phyloP scores from a whole-genome alignment of 441 rosid species.

The Dalechampia spathulata region DNA sequence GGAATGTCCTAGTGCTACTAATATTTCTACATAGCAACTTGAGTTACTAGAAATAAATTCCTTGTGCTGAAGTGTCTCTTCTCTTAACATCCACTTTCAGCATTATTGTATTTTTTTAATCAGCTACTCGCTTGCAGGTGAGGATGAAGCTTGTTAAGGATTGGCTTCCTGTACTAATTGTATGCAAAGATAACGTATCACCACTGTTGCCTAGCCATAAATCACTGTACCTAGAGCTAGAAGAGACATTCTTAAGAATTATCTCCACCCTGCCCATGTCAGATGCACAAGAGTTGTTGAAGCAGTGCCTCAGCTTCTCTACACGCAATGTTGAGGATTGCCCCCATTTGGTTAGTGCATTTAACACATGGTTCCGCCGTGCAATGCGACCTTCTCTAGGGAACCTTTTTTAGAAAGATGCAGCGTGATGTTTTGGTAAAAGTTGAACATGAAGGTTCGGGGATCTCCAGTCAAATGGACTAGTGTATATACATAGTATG shows the following conservation, averaged over 20 bases:
- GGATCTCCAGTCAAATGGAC: not conserved
- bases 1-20: no score
- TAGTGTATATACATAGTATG: slow-evolving; percentile 7
- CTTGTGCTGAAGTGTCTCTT: not conserved
- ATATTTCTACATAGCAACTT: no score
- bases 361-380: slow-evolving; percentile 68
- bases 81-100: not conserved
- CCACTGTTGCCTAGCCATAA: slow-evolving; percentile 41
- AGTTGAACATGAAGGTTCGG: not conserved
- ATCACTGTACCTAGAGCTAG: slow-evolving; percentile 47
- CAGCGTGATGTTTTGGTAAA: not conserved
- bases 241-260: slow-evolving; percentile 57
- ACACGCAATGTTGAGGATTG: slow-evolving; percentile 59
- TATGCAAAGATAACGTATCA: slow-evolving; percentile 45
- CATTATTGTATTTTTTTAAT: not conserved
- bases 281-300: slow-evolving; percentile 48
- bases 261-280: slow-evolving; percentile 60
- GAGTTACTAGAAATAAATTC: no score
- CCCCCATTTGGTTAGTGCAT: slow-evolving; percentile 53
- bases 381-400: slow-evolving; percentile 29
- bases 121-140: slow-evolving; percentile 33
- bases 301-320: slow-evolving; percentile 63
- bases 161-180: slow-evolving; percentile 70
- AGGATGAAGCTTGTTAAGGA: slow-evolving; percentile 57
- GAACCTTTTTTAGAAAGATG: slow-evolving; percentile 7